phyloP scores from a whole-genome alignment of 1,284 basidiomycete species.

The Moesziomyces antarcticus region DNA sequence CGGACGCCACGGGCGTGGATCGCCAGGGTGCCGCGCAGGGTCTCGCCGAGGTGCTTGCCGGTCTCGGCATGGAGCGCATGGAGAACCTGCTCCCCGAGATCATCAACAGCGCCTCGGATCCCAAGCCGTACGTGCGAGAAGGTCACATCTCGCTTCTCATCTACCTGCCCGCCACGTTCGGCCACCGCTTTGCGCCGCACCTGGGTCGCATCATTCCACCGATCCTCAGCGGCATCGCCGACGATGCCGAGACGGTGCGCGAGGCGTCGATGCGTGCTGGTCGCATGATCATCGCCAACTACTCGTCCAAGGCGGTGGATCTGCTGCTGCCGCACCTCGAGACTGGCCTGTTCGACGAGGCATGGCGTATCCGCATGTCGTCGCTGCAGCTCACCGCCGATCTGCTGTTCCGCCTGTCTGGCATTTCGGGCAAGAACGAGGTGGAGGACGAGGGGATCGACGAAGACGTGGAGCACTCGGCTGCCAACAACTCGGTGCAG shows the following conservation, averaged over 20 bases:
- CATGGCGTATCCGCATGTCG: constrained; percentile 90
- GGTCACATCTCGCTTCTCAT: constrained; percentile 98
- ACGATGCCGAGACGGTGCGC: constrained; percentile 87
- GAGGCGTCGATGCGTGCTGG: constrained; percentile 99
- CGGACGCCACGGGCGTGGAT: constrained; percentile 94
- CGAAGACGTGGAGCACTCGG: constrained; percentile 73
- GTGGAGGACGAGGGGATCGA: constrained; percentile 70
- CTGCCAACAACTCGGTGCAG: constrained; percentile 72
- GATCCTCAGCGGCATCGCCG: constrained; percentile 90
- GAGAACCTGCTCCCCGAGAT: constrained; percentile 95
- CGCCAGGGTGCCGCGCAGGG: constrained; percentile 98
- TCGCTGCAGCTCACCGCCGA: constrained; percentile 96
- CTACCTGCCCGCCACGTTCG: constrained; percentile 95
- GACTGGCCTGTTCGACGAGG: constrained; percentile 90
- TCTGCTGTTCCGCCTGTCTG: constrained; percentile 95
- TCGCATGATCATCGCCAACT: constrained; percentile 97
- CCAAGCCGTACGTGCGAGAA: constrained; percentile 90
- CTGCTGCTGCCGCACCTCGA: constrained; percentile 94
- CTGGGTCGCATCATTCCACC: constrained; percentile 93
- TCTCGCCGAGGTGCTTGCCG: constrained; percentile 92
- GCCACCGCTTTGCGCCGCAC: constrained; percentile 91
- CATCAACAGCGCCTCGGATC: constrained; percentile 88
- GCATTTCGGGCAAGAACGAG: constrained; percentile 90
- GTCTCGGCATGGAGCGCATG: constrained; percentile 94
- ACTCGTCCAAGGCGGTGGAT: constrained; percentile 91